Evolutionary conservation across 331 rosid species (phyloP), one percentile per base, ranked within the genome.

Genomic region (Erythrophleum ivorense): DNA sequence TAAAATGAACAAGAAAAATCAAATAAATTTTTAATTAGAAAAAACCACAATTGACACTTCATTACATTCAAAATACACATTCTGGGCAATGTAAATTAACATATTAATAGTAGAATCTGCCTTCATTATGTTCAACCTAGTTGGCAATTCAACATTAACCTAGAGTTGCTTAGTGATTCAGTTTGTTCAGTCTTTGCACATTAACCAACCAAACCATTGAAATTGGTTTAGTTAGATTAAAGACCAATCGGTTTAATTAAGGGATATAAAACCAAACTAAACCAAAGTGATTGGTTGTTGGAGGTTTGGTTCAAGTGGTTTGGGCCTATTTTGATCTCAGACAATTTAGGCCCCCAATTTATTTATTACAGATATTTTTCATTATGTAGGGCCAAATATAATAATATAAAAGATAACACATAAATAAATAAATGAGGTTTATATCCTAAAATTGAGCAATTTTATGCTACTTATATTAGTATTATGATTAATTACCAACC

Each of bases 111-210:
- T 34, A 54, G 45, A 83, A 67, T 67, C 8, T 82, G 49, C 66
- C 73, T 70, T 60, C 50, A 83, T 40, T 76, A 78, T 46, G 65
- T 55, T 46, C 72, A 63, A 75, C 40, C 54, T 77, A 45, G 49
- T 36, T 14, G 18, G 11, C 80, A 58, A 48, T 66, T 73, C 38
- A 55, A 73, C 41, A 67, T 58, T 34, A 48, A 10, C 38, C 74
- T 66, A 43, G 45, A 21, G 59, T 24, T 18, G 59, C 15, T 15
- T n/a, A n/a, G 31, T 29, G 3, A 7, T 55, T n/a, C n/a, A 55
- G 4, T 19, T n/a, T 18, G 31, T n/a, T 11, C 34, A 21, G 15
- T 21, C 3, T 21, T 58, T 10, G 11, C 38, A 60, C 38, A 60
- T 60, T 10, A 60, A 9, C 38, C 40, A 36, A 24, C 66, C 29